Evolutionary conservation across 164 flowering plant species (phyloP).

Genomic region (Chloranthus sessilifolius): DNA sequence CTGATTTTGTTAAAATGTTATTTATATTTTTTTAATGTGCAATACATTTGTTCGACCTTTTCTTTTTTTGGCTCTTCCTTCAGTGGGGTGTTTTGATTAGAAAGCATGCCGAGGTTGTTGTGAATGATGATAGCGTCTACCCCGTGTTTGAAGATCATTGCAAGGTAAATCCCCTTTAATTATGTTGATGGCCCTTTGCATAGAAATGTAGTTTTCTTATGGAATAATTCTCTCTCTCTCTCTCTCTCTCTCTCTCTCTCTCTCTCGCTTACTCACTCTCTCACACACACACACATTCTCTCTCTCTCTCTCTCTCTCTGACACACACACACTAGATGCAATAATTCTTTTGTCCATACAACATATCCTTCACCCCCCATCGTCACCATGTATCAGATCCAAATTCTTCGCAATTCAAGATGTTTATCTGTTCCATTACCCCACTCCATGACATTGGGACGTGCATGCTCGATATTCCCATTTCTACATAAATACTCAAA

Average conservation of each 20-base stretch:
- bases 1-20: neutral
- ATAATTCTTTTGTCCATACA: no score
- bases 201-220: no score
- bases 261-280: neutral
- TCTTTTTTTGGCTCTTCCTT: constrained; percentile 10
- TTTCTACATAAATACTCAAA: no score
- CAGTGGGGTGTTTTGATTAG: constrained; percentile 91
- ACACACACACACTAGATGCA: no score
- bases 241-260: neutral
- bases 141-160: constrained; percentile 81
- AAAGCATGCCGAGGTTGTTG: constrained; percentile 82
- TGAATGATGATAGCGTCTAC: constrained; percentile 61
- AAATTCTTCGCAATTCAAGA: no score
- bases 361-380: no score
- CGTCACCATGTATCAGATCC: no score
- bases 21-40: neutral
- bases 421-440: no score
- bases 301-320: no score
- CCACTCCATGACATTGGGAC: no score
- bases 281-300: neutral
- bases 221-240: neutral
- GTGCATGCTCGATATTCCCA: no score
- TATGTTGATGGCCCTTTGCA: constrained; percentile 2
- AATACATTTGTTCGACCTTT: constrained; percentile 1
- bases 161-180: constrained; percentile 60